Evolutionary conservation across 2,329 filamentous ascomycete species (phyloP), one percentile per base, ranked within the genome.

Genomic region (Alternaria atra): DNA sequence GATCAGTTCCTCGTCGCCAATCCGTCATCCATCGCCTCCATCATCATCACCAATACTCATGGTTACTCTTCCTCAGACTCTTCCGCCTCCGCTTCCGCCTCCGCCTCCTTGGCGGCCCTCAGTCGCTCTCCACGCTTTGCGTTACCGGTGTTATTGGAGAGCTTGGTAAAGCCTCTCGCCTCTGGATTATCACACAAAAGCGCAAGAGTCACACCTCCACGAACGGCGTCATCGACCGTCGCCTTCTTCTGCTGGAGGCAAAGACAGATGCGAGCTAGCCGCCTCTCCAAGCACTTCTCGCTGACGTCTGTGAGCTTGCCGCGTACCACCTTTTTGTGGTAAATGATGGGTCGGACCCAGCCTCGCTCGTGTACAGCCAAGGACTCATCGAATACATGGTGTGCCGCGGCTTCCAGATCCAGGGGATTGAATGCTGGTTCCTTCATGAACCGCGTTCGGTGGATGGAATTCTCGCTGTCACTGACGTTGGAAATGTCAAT

Each of bases 391-490:
- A 77, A 76, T 56, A 76, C 37, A 27, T 72, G 56, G 64, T 76
- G 73, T 1, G 73, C 73, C 0, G 65, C 58, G 29, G 74, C 72
- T 34, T 77, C 73, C 5, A 77, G 53, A 17, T 77, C 74, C 5
- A 39, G 3, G 0, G 48, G 29, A 5, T 67, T 55, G 39, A 70
- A 71, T 1, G 34, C 61, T 0, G 12, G 4, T 2, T 30, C 25
- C 2, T 42, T 20, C 2, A 20, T 47, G 60, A 77, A 73, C 27
- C 73, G 72, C 4, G 42, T 15, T 25, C 64, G 63, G 50, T 74
- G 65, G 47, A 61, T 63, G 0, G 69, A 72, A 0, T 29, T 6
- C 1, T 5, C 25, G 35, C 64, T 42, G 57, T 77, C 74, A 40
- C 47, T 61, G 34, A 73, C 61, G 29, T 56, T 4, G 25, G 42